Evolutionary conservation across 192 early-diverging fungal genomes (phyloP), one percentile per base, ranked within the genome.

Genomic region (Backusella australiensis): DNA sequence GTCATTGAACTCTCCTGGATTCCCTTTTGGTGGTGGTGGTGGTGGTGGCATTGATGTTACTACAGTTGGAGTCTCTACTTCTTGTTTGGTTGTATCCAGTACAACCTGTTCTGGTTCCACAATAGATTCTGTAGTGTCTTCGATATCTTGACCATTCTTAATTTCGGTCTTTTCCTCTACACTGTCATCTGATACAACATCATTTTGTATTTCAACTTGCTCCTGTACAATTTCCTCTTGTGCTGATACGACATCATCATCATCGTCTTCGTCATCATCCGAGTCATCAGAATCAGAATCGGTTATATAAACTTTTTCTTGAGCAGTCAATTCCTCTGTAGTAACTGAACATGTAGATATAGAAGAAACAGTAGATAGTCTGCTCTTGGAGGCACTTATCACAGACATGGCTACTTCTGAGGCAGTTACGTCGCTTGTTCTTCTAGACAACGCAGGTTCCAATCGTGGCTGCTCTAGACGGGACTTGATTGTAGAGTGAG

Each of bases 321-420:
- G 56, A 12, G 56, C 26, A 63, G 9, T 12, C 12, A 63, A 29
- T 63, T 63, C 56, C 26, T 63, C 56, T 63, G 56, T 63, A 63
- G 56, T 63, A 12, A 63, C 38, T 63, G 56, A 63, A 12, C 56
- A 63, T 46, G 74, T 56, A 14, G 74, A 67, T 6, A 67, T 32
- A 67, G 74, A 74, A 32, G 72, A 75, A 6, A 75, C 65, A 34
- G 66, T 53, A 39, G 75, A 76, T 34, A 76, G 42, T 8, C 75
- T 41, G 17, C 41, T 66, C 26, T 63, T 63, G 15, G 46, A 32
- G 1, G 46, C 46, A 49, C 46, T 49, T 49, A 68, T 32, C 32
- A 21, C 38, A 63, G 56, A 63, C 56, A 63, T 63, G 21, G 49
- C 21, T 29, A 59, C n/a, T 11, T 38, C 70, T 1, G 70, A 49